These are phyloP conservation scores for Handroanthus guayacan DNA, from an alignment of 257 asterid genomes.

Conservation along the genomic window DNA sequence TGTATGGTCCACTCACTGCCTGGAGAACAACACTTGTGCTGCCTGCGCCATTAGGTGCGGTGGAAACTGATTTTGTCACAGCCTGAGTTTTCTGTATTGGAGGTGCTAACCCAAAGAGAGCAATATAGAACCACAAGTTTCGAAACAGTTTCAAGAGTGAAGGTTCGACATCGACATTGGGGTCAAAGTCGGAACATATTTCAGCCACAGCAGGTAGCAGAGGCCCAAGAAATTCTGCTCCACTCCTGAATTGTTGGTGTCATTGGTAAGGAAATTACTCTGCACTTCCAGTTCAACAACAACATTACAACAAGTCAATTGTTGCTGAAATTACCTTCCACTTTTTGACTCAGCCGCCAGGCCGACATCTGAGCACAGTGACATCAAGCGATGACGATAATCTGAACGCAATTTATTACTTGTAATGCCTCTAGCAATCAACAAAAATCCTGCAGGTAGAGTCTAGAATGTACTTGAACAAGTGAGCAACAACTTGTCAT, in stretches of 20 bases:
- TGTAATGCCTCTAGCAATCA: slow-evolving; percentile 81
- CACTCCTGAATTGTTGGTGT: slow-evolving; percentile 75
- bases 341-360: slow-evolving; percentile 94
- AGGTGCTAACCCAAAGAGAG: slow-evolving; percentile 99
- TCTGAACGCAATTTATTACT: slow-evolving; percentile 80
- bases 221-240: slow-evolving; percentile 99
- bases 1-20: slow-evolving; percentile 95
- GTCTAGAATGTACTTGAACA: slow-evolving; percentile 88
- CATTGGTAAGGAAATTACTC: slow-evolving; percentile 41
- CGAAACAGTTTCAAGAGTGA: slow-evolving; percentile 92
- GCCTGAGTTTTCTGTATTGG: slow-evolving; percentile 74
- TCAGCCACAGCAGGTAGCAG: slow-evolving; percentile 98
- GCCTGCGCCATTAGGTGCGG: slow-evolving; percentile 76
- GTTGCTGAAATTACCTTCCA: slow-evolving; percentile 72
- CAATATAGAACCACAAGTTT: slow-evolving; percentile 97
- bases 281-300: slow-evolving; percentile 33
- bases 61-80: slow-evolving; percentile 67
- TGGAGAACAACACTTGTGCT: slow-evolving; percentile 83
- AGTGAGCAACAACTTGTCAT: slow-evolving; percentile 64
- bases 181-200: slow-evolving; percentile 97
- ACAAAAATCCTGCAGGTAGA: slow-evolving; percentile 94
- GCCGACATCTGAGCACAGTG: slow-evolving; percentile 99
- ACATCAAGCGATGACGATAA: slow-evolving; percentile 93
- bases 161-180: slow-evolving; percentile 85
- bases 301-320: slow-evolving; percentile 34